Percentiles rank a stretch among this genome's conserved stretches.
phyloP scores from a whole-genome alignment of 805 yeast species.

The Hanseniaspora nectarophila region DNA sequence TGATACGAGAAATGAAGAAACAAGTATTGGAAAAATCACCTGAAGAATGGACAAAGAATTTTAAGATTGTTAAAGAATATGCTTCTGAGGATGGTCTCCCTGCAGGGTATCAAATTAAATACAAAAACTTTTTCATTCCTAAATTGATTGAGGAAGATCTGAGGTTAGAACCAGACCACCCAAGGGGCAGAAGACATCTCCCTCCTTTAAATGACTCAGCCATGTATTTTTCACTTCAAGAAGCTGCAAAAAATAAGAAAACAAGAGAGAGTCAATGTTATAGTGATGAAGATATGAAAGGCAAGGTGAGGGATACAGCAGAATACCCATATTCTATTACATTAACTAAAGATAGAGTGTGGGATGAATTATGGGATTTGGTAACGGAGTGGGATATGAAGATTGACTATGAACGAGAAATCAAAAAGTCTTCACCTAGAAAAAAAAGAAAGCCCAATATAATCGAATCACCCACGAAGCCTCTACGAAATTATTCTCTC shows the following conservation, averaged over 20 bases:
- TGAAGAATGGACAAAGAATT: not conserved
- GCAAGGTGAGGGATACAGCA: not conserved
- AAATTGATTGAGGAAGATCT: not conserved
- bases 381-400: conserved; percentile 4
- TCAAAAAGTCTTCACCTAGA: not conserved
- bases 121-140: conserved; percentile 3
- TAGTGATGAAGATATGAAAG: too few species aligned
- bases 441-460: not conserved
- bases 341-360: not conserved
- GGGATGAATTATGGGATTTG: conserved; percentile 7
- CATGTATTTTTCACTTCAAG: too few species aligned
- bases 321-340: not conserved
- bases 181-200: not conserved
- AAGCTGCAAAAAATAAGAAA: too few species aligned
- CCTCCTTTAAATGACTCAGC: not conserved
- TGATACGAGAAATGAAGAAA: not conserved
- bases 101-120: conserved; percentile 4
- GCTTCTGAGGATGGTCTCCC: not conserved
- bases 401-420: not conserved
- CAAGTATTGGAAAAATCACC: not conserved
- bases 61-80: conserved; percentile 3
- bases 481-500: not conserved
- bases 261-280: too few species aligned
- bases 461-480: not conserved
- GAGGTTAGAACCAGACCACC: not conserved